Evolutionary conservation across 371 early-diverging fungal genomes (phyloP).

Genomic region (Quaeritorhiza haematococci): DNA sequence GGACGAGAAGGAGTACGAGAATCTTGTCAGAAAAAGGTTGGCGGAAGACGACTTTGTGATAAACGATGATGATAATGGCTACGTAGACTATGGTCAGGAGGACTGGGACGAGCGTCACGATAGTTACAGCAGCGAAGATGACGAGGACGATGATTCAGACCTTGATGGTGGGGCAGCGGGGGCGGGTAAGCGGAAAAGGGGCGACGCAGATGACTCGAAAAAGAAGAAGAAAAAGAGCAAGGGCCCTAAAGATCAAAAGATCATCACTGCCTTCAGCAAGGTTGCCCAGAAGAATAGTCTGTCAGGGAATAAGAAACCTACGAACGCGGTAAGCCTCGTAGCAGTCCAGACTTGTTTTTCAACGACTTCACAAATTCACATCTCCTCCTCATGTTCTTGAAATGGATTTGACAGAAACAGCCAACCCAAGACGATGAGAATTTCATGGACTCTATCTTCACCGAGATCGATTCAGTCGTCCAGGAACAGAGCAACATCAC

Average conservation of each 20-base stretch:
- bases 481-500: too few species aligned
- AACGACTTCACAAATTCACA: background rate
- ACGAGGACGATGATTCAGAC: conserved; percentile 18
- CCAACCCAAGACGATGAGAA: too few species aligned
- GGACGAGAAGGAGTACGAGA: conserved; percentile 52
- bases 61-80: conserved; percentile 81
- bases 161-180: background rate
- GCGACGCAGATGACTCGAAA: too few species aligned
- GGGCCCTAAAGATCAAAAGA: background rate
- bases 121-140: conserved; percentile 20
- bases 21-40: conserved; percentile 18
- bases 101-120: conserved; percentile 43
- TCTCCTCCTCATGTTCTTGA: background rate
- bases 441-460: too few species aligned
- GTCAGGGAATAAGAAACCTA: too few species aligned
- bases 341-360: background rate
- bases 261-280: background rate
- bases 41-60: conserved; percentile 71
- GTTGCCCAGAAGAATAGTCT: conserved; percentile 2
- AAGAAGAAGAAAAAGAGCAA: conserved; percentile 4
- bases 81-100: conserved; percentile 66
- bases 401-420: background rate
- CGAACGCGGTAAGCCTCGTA: too few species aligned
- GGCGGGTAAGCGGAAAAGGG: background rate
- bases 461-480: too few species aligned